Conservation (phyloP, 129 eudicot genomes). For the Oenanthe sinensis region DNA sequence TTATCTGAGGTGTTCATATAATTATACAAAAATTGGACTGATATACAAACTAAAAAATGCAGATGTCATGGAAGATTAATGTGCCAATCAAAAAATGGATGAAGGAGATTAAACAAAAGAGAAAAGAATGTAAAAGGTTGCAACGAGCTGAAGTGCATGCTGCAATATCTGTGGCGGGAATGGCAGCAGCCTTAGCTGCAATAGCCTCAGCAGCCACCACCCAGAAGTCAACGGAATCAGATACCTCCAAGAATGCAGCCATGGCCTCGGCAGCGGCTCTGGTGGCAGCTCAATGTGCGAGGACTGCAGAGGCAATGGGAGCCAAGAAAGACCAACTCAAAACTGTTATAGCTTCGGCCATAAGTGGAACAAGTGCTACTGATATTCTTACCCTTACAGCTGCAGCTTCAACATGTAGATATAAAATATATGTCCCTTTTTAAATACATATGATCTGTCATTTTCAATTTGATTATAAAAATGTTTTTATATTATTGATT, state of each 20-base stretch:
- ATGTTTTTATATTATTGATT: background rate
- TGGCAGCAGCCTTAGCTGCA: slow-evolving; percentile 95
- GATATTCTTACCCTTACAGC: slow-evolving; percentile 83
- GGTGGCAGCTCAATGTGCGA: slow-evolving; percentile 90
- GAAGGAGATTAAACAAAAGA: slow-evolving; percentile 69
- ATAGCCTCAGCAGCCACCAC: slow-evolving; percentile 72
- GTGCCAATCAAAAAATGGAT: slow-evolving; percentile 76
- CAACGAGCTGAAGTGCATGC: slow-evolving; percentile 91
- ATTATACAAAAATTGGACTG: background rate
- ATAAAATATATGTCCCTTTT: background rate
- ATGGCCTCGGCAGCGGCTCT: slow-evolving; percentile 79
- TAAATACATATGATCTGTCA: background rate
- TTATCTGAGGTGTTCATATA: background rate
- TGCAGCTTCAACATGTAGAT: slow-evolving; percentile 87
- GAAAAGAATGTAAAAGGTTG: slow-evolving; percentile 69
- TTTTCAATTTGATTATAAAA: too few relatives aligned
- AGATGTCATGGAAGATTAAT: slow-evolving; percentile 64
- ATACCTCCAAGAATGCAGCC: slow-evolving; percentile 44
- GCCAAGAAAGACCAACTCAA: slow-evolving; percentile 72
- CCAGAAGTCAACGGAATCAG: slow-evolving; percentile 27
- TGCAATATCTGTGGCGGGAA: slow-evolving; percentile 81
- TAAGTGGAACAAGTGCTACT: slow-evolving; percentile 52
- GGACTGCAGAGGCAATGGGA: slow-evolving; percentile 77
- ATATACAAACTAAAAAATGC: slow-evolving; percentile 4
- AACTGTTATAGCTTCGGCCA: slow-evolving; percentile 62